These are phyloP conservation scores for Saccharomycopsis hybrid DNA, from an alignment of 1,139 yeast species.

Conservation along the genomic window DNA sequence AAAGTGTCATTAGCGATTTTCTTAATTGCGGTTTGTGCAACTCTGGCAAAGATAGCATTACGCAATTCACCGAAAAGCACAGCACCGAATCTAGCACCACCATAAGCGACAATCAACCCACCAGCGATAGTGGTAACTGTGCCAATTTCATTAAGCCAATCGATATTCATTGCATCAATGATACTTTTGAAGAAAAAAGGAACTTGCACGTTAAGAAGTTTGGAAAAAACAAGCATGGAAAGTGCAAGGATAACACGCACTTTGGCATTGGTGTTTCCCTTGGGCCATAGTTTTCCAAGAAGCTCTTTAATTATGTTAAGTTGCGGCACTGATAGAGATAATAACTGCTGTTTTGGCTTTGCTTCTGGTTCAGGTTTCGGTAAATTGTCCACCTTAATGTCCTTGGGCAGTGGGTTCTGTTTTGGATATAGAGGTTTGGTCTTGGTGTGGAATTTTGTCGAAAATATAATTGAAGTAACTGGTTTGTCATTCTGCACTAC, in stretches of 20 bases:
- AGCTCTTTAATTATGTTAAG: conserved; percentile 56
- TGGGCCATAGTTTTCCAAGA: conserved; percentile 85
- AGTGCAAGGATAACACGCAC: conserved; percentile 73
- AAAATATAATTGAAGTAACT: neutral
- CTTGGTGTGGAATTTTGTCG: conserved; percentile 2
- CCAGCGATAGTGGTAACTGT: conserved; percentile 58
- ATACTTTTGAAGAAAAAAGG: conserved; percentile 90
- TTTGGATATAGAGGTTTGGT: neutral
- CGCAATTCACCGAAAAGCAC: conserved; percentile 89
- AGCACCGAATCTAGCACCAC: conserved; percentile 91
- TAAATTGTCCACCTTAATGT: neutral
- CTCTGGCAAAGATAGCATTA: conserved; percentile 92
- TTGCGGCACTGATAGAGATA: conserved; percentile 38
- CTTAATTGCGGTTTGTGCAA: conserved; percentile 91
- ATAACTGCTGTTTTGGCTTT: neutral
- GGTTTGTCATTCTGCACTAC: too few species aligned
- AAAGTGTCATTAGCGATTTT: conserved; percentile 87
- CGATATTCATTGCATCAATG: conserved; percentile 88
- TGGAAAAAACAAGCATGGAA: conserved; percentile 66
- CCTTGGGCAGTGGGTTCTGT: neutral
- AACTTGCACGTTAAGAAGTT: conserved; percentile 85
- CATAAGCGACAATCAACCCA: conserved; percentile 78
- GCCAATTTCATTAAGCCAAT: conserved; percentile 66
- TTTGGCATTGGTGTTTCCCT: conserved; percentile 61
- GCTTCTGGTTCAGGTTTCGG: neutral